Evolutionary conservation across 129 eudicot species (phyloP).

Genomic region (Artemisia argyi): DNA sequence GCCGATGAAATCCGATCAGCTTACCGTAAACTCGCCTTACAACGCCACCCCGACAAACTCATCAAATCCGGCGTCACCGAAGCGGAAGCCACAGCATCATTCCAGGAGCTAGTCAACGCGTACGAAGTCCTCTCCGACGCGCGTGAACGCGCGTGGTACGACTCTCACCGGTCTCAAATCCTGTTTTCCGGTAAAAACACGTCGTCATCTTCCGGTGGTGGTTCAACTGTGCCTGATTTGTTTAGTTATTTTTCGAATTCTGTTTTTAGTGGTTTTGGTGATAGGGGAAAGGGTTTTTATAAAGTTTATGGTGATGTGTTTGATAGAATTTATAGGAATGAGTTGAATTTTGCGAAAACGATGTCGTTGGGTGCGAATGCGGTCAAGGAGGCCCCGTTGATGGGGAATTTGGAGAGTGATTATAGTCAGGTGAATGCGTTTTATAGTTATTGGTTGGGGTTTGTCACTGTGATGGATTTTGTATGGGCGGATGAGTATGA

Average conservation of each 20-base stretch:
- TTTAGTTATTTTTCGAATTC: slow-evolving; percentile 68
- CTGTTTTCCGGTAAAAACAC: slow-evolving; percentile 46
- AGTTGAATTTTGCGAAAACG: slow-evolving; percentile 60
- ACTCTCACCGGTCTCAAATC: slow-evolving; percentile 92
- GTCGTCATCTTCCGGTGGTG: slow-evolving; percentile 19
- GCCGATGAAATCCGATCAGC: slow-evolving; percentile 91
- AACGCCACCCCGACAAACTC: slow-evolving; percentile 98
- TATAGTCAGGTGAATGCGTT: slow-evolving; percentile 91
- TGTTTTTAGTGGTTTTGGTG: slow-evolving; percentile 64
- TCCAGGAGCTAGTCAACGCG: slow-evolving; percentile 91
- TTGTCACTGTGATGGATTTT: slow-evolving; percentile 81
- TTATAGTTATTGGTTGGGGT: slow-evolving; percentile 86
- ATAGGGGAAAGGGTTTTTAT: slow-evolving; percentile 74
- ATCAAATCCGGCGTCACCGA: slow-evolving; percentile 72
- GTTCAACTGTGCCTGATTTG: slow-evolving; percentile 56
- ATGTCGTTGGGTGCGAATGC: slow-evolving; percentile 48
- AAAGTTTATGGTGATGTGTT: slow-evolving; percentile 82
- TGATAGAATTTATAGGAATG: slow-evolving; percentile 63
- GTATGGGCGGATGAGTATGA: slow-evolving; percentile 89
- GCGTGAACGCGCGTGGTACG: slow-evolving; percentile 93
- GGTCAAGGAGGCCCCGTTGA: slow-evolving; percentile 84
- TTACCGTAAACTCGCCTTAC: slow-evolving; percentile 86
- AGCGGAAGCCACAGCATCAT: slow-evolving; percentile 88
- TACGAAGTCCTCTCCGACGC: slow-evolving; percentile 92
- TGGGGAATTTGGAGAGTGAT: slow-evolving; percentile 77